These are phyloP conservation scores for Parascedosporium putredinis DNA, from an alignment of 2,329 filamentous ascomycete genomes.

Conservation along the genomic window DNA sequence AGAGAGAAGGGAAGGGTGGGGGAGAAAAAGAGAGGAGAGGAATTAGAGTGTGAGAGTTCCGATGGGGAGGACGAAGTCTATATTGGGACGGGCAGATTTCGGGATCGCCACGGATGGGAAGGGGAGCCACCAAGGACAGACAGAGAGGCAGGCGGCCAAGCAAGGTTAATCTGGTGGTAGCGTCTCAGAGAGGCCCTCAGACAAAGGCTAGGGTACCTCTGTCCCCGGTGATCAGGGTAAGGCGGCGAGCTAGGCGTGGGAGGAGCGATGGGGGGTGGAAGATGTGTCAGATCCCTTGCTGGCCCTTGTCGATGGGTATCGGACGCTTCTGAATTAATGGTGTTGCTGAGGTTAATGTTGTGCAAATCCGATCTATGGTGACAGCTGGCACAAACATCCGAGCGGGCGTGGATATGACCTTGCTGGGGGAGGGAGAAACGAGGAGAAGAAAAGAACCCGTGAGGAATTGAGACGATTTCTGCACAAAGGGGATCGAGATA, in stretches of 20 bases:
- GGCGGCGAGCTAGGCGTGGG: background rate
- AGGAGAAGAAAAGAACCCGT: background rate
- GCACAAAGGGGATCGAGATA: slow-evolving; percentile 1
- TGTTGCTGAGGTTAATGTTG: slow-evolving; percentile 5
- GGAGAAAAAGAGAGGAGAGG: slow-evolving; percentile 16
- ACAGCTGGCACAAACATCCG: slow-evolving; percentile 46
- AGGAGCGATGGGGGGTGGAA: too few relatives aligned
- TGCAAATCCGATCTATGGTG: slow-evolving; percentile 34
- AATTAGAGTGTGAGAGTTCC: slow-evolving; percentile 12
- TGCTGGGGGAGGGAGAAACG: slow-evolving; percentile 12
- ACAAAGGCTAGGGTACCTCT: slow-evolving; percentile 1
- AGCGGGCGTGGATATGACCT: slow-evolving; percentile 33
- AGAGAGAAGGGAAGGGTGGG: slow-evolving; percentile 21
- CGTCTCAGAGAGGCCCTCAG: slow-evolving; percentile 5
- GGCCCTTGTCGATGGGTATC: slow-evolving; percentile 18
- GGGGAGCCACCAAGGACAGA: background rate
- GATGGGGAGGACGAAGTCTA: slow-evolving; percentile 7
- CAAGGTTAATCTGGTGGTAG: slow-evolving; percentile 3
- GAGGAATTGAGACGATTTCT: background rate
- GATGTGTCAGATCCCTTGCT: slow-evolving; percentile 5
- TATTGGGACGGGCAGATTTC: slow-evolving; percentile 8
- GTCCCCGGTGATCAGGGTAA: slow-evolving; percentile 3
- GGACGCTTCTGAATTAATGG: slow-evolving; percentile 27
- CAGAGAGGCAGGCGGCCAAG: background rate
- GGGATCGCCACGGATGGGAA: background rate